phyloP scores from a whole-genome alignment of 2,329 filamentous ascomycete genomes.

The Pyricularia sp. region DNA sequence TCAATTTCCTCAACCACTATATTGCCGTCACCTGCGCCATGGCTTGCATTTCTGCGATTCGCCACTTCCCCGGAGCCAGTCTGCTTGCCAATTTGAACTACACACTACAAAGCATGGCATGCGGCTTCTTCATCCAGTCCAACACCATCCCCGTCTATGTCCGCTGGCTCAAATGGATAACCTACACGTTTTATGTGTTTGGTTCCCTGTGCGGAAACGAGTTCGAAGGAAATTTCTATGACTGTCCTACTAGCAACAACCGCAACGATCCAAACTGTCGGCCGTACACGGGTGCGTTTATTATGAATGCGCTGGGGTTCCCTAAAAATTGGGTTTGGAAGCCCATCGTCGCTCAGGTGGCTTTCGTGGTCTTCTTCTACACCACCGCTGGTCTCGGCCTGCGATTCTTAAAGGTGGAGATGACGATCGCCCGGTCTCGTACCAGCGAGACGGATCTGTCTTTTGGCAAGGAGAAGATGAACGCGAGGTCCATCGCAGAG shows the following conservation, averaged over 20 bases:
- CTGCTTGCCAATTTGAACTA: conserved; percentile 64
- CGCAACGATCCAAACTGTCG: conserved; percentile 54
- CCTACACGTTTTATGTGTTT: conserved; percentile 62
- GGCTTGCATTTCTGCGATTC: conserved; percentile 53
- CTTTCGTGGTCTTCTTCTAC: conserved; percentile 56
- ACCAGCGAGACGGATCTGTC: conserved; percentile 52
- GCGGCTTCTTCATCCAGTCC: conserved; percentile 67
- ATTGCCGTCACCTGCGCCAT: conserved; percentile 65
- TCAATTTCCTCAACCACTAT: conserved; percentile 63
- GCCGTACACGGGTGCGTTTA: conserved; percentile 59
- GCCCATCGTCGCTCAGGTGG: conserved; percentile 53
- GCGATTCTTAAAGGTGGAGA: conserved; percentile 55
- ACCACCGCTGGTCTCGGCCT: conserved; percentile 50
- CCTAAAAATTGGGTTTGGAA: conserved; percentile 57
- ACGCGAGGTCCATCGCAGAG: conserved; percentile 37
- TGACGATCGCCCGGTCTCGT: conserved; percentile 57
- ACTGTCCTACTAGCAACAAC: conserved; percentile 58
- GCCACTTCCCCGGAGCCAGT: conserved; percentile 62
- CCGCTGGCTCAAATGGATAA: conserved; percentile 62
- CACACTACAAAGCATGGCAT: conserved; percentile 65
- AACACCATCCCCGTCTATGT: conserved; percentile 68
- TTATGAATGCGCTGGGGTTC: conserved; percentile 61
- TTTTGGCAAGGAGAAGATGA: conserved; percentile 62
- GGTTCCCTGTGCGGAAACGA: conserved; percentile 65
- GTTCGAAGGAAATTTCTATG: conserved; percentile 62